phyloP scores from a whole-genome alignment of 2,329 filamentous ascomycete genomes.

The Ampelomyces quisqualis region DNA sequence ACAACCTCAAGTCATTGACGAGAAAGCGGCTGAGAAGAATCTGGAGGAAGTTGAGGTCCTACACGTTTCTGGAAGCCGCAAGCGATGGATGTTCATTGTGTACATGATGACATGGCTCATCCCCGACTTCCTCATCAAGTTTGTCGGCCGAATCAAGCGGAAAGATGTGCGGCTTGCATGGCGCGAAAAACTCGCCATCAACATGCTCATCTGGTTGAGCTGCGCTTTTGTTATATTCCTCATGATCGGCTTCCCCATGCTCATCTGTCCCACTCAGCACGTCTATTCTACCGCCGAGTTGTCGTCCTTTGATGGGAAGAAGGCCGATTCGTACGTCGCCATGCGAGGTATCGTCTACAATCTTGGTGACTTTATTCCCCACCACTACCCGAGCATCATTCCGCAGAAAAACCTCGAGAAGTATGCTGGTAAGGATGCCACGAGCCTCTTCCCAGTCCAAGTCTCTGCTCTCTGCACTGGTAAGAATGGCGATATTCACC shows the following conservation, averaged over 20 bases:
- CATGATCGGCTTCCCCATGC: conserved; percentile 78
- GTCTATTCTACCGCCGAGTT: conserved; percentile 82
- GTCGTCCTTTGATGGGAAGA: conserved; percentile 69
- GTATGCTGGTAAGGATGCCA: conserved; percentile 88
- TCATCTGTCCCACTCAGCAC: conserved; percentile 90
- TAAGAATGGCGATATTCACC: conserved; percentile 64
- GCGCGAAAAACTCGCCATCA: conserved; percentile 97
- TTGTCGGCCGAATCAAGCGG: conserved; percentile 79
- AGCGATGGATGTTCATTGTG: conserved; percentile 85
- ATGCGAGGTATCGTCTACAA: conserved; percentile 91
- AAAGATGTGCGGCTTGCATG: conserved; percentile 92
- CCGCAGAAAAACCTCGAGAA: conserved; percentile 65
- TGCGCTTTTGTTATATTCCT: conserved; percentile 81
- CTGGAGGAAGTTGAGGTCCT: conserved; percentile 88
- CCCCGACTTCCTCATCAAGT: conserved; percentile 78
- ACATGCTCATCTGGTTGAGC: conserved; percentile 90
- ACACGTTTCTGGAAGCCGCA: conserved; percentile 73
- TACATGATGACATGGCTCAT: conserved; percentile 83
- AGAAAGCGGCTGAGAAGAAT: conserved; percentile 88
- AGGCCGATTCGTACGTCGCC: conserved; percentile 66
- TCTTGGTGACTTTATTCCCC: conserved; percentile 68
- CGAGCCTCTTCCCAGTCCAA: conserved; percentile 85
- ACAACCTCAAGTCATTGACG: conserved; percentile 89
- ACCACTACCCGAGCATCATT: conserved; percentile 73
- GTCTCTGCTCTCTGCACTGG: conserved; percentile 90